Evolutionary conservation across 2,329 filamentous ascomycete species (phyloP), one percentile per base, ranked within the genome.

Genomic region (Diplodia mutila): DNA sequence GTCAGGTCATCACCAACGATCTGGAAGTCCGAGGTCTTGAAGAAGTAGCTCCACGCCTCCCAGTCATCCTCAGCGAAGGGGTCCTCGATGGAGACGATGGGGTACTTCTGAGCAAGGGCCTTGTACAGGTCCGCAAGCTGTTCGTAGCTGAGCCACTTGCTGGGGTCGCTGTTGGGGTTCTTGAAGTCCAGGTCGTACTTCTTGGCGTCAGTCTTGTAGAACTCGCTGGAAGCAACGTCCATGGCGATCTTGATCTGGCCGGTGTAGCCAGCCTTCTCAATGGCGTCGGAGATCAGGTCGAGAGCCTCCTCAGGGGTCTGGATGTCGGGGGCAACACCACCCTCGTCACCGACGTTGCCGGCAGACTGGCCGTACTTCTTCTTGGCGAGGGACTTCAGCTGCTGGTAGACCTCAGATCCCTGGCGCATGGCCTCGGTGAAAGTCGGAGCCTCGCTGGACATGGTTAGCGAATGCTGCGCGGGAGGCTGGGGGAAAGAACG

Each of bases 101-200:
- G 94, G 87, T 99, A 99, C 86, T 97, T 97, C 87, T 90, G 87
- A 80, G 88, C 87, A 70, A 99, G 90, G 55, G 89, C 86, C 81
- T 91, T 89, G 90, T 99, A 98, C 77, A 96, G 85, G 78, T 91
- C 89, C 79, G 95, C 94, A 71, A 99, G 91, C 86, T 99, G 87
- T 87, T 98, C 93, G 85, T 98, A 98, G 75, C 92, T 97, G 86
- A 99, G 87, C 95, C 95, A 98, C 89, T 99, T 98, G 86, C 84
- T 87, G 79, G 90, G 87, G 86, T 99, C 95, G 81, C 91, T 95
- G 72, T 98, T 91, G 78, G 95, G 94, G 90, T 99, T 99, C 92
- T 99, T 98, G 92, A 98, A 99, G 90, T 98, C 95, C 73, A 99
- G 88, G 80, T 99, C 95, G 89, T 99, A 99, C 88, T 98, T 98